Conservation (phyloP, 129 eudicot genomes). For the Arctium lappa region DNA sequence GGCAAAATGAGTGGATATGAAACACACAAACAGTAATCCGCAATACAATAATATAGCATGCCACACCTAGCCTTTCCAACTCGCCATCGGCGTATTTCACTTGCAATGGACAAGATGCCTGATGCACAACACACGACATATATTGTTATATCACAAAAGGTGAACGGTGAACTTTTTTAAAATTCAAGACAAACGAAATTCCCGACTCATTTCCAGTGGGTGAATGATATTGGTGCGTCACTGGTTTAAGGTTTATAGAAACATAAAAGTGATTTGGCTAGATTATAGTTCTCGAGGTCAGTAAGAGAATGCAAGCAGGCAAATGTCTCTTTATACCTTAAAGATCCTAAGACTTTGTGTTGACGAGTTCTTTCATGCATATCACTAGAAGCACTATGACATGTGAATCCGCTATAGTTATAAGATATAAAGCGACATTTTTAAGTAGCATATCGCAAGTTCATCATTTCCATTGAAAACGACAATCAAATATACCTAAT, state of each 20-base stretch:
- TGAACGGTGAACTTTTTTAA: neutral
- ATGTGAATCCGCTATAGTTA: neutral
- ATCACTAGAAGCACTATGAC: neutral
- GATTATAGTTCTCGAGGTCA: neutral
- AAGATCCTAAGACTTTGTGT: neutral
- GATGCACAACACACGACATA: slow-evolving; percentile 38
- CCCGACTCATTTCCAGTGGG: neutral
- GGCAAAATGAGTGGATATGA: neutral
- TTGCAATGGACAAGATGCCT: slow-evolving; percentile 99
- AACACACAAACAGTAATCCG: neutral
- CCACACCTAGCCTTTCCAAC: slow-evolving; percentile 91
- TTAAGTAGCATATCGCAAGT: neutral
- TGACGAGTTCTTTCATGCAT: neutral
- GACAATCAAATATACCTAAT: neutral
- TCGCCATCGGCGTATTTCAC: slow-evolving; percentile 99
- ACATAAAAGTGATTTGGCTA: neutral
- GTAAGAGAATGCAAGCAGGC: neutral
- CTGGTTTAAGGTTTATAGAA: neutral
- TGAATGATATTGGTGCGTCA: neutral
- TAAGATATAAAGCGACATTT: neutral
- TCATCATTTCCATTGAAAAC: neutral
- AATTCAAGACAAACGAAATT: neutral
- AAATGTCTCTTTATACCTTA: neutral
- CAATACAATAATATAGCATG: slow-evolving; percentile 19
- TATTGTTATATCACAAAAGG: slow-evolving; percentile 27